Percentiles rank a stretch among this genome's conserved stretches.
phyloP scores from a whole-genome alignment of 2,329 filamentous ascomycete species.

The Trichoderma sp. region DNA sequence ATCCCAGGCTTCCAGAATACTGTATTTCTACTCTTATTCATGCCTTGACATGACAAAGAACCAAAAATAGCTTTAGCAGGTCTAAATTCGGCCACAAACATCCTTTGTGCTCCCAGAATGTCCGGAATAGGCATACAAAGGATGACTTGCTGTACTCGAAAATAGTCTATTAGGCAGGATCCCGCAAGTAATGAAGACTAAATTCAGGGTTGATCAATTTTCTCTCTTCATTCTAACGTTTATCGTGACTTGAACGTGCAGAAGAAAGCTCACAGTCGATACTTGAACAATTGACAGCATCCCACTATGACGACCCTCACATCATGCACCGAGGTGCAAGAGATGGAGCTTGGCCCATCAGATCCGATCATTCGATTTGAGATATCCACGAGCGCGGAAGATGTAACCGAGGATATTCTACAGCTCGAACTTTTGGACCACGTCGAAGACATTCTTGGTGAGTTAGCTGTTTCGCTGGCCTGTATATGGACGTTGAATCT shows the following conservation, averaged over 20 bases:
- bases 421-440: neutral
- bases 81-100: too few relatives aligned
- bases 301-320: neutral
- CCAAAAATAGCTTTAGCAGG: too few relatives aligned
- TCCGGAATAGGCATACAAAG: slow-evolving; percentile 4
- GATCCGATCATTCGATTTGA: neutral
- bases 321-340: neutral
- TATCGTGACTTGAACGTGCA: neutral
- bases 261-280: neutral
- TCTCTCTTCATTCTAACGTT: neutral
- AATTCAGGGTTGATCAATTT: too few relatives aligned
- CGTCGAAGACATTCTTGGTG: neutral
- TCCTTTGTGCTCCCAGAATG: neutral
- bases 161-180: neutral
- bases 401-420: neutral
- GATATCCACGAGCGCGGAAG: neutral
- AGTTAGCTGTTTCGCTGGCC: neutral
- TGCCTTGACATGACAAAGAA: neutral
- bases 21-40: neutral
- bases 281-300: neutral
- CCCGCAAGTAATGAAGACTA: neutral
- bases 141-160: neutral
- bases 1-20: neutral
- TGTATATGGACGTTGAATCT: neutral
- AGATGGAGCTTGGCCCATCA: neutral